Percentiles rank a stretch among this genome's conserved stretches.
These are phyloP conservation scores for Phytophthora sojae DNA, from an alignment of 352 stramenopile genomes.

Conservation along the genomic window DNA sequence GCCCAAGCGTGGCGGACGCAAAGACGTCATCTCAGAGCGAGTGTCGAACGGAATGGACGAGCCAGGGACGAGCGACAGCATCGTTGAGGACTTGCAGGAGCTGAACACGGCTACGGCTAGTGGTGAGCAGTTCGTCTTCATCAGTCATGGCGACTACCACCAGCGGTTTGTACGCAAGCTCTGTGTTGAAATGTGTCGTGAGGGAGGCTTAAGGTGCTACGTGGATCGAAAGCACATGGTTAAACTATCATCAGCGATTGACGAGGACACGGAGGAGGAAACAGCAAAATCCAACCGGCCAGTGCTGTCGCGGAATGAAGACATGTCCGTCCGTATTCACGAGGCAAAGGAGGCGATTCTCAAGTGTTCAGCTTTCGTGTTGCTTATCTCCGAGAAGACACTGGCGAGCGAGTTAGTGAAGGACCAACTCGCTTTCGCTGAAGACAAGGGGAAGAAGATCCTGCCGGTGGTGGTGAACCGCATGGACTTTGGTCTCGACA, in stretches of 20 bases:
- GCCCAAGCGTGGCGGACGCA: constrained; percentile 21
- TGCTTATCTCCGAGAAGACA: constrained; percentile 82
- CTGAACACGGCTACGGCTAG: constrained; percentile 57
- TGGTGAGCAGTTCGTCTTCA: constrained; percentile 85
- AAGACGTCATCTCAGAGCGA: constrained; percentile 20
- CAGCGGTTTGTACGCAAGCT: constrained; percentile 75
- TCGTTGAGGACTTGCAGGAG: constrained; percentile 69
- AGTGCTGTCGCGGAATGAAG: constrained; percentile 42
- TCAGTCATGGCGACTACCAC: constrained; percentile 83
- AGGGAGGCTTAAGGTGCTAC: constrained; percentile 74
- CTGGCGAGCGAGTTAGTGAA: constrained; percentile 74
- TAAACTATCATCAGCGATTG: constrained; percentile 35
- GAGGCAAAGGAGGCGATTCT: constrained; percentile 86
- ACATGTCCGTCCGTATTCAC: constrained; percentile 78
- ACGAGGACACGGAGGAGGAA: constrained; percentile 39
- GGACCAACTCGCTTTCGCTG: constrained; percentile 83
- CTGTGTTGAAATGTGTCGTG: constrained; percentile 70
- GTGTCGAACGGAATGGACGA: constrained; percentile 27
- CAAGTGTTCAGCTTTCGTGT: constrained; percentile 78
- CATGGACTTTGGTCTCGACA: constrained; percentile 71
- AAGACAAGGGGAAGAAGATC: constrained; percentile 88
- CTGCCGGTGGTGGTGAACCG: constrained; percentile 75
- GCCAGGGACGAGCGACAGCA: constrained; percentile 48
- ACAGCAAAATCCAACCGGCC: constrained; percentile 7
- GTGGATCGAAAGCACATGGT: constrained; percentile 61